Evolutionary conservation across 108 stramenopile species (phyloP).

Genomic region (Mediolabrus comicus): DNA sequence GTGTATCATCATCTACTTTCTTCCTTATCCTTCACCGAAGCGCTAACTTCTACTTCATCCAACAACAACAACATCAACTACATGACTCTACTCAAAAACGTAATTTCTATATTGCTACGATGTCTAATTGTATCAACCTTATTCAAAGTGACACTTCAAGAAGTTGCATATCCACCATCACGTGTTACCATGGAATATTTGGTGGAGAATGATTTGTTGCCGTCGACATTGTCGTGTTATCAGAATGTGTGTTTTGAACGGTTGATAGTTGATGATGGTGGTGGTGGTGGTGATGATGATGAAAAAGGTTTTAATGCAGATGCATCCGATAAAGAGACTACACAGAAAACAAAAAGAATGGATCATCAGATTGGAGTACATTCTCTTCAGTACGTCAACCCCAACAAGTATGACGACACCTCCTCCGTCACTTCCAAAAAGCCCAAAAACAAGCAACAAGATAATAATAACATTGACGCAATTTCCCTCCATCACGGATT

Average conservation of each 20-base stretch:
- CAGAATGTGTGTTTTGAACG: conserved; percentile 9
- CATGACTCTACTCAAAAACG: too few species aligned
- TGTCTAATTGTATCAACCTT: conserved; percentile 24
- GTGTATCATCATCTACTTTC: conserved; percentile 19
- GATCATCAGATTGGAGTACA: conserved; percentile 60
- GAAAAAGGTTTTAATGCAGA: background rate
- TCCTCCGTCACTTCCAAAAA: too few species aligned
- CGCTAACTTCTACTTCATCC: too few species aligned
- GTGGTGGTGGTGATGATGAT: background rate
- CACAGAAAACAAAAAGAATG: background rate
- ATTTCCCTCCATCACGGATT: conserved; percentile 79
- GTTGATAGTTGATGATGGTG: background rate
- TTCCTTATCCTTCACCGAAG: background rate
- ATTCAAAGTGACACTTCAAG: conserved; percentile 50
- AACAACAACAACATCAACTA: too few species aligned
- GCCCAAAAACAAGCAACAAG: background rate
- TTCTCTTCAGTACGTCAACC: conserved; percentile 38
- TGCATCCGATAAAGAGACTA: background rate
- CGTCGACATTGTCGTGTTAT: conserved; percentile 62
- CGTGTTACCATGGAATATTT: conserved; percentile 55
- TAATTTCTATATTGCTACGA: conserved; percentile 2
- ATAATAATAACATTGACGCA: conserved; percentile 11
- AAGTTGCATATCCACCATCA: conserved; percentile 51
- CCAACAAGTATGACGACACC: too few species aligned
- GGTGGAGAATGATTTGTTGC: conserved; percentile 48